These are phyloP conservation scores for Populus simonii DNA, from an alignment of 345 rosid species.

Conservation along the genomic window DNA sequence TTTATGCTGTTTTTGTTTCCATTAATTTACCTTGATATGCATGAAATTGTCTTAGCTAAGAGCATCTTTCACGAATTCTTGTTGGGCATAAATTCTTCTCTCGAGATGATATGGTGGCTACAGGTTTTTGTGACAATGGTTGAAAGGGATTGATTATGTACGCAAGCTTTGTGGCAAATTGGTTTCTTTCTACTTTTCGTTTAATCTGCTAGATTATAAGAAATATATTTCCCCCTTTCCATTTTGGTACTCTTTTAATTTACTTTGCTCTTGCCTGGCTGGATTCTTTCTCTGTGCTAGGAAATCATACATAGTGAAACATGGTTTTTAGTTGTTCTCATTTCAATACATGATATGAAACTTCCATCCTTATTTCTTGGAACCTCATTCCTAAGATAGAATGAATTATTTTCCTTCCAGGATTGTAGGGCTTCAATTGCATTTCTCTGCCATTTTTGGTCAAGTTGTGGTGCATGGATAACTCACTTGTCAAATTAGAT, in stretches of 20 bases:
- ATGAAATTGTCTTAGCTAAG: neutral
- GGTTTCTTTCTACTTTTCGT: conserved; percentile 15
- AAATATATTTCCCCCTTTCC: neutral
- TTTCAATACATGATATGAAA: neutral
- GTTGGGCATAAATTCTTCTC: conserved; percentile 36
- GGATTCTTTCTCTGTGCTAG: neutral
- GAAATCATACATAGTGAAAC: neutral
- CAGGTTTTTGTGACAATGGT: conserved; percentile 27
- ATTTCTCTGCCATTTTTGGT: neutral
- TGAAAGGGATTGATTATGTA: conserved; percentile 27
- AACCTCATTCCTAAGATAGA: neutral
- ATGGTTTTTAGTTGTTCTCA: neutral
- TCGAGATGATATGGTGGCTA: conserved; percentile 32
- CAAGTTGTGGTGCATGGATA: neutral
- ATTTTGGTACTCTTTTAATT: neutral
- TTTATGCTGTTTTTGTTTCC: neutral
- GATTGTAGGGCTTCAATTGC: neutral
- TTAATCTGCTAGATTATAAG: neutral
- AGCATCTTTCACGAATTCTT: conserved; percentile 22
- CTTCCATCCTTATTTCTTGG: neutral
- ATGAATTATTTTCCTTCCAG: neutral
- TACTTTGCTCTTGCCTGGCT: too few species aligned
- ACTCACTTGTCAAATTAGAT: neutral
- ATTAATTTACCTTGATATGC: neutral
- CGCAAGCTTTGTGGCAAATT: conserved; percentile 6